A percentile compares a stretch with the other conserved stretches of the same genome.
Conservation (phyloP, 257 asterid genomes). For the Solanum paucissectum region DNA sequence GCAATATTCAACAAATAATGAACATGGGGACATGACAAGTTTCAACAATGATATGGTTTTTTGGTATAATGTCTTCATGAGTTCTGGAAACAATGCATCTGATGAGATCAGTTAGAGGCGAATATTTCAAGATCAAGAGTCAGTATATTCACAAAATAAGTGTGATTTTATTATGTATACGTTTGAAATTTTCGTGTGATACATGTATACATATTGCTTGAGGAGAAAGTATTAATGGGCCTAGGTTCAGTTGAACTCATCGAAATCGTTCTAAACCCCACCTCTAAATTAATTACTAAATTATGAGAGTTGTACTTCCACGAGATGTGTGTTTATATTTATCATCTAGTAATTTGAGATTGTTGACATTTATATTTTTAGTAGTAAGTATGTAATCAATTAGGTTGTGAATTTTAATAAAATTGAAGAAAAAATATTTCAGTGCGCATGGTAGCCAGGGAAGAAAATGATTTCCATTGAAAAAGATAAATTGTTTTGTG, state of each 20-base stretch:
- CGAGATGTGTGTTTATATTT: not conserved
- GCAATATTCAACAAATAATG: not conserved
- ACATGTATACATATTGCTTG: not conserved
- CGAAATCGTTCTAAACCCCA: not conserved
- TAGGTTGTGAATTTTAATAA: not conserved
- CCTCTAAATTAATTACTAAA: not conserved
- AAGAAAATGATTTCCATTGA: not conserved
- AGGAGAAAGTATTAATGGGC: not conserved
- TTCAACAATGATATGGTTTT: conserved; percentile 15
- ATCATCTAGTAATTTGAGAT: not conserved
- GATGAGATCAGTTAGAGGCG: not conserved
- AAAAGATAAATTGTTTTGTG: not conserved
- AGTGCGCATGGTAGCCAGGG: not conserved
- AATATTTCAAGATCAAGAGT: not conserved
- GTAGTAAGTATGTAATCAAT: not conserved
- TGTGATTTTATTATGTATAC: not conserved
- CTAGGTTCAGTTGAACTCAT: not conserved
- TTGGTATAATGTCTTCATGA: conserved; percentile 20
- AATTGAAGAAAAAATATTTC: not conserved
- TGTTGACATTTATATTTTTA: not conserved
- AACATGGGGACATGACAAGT: not conserved
- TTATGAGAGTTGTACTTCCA: not conserved
- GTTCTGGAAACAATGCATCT: not conserved
- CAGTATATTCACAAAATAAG: not conserved
- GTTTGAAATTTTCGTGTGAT: not conserved